These are phyloP conservation scores for Vaccinium corymbosum DNA, from an alignment of 148 eudicot genomes.

Conservation along the genomic window DNA sequence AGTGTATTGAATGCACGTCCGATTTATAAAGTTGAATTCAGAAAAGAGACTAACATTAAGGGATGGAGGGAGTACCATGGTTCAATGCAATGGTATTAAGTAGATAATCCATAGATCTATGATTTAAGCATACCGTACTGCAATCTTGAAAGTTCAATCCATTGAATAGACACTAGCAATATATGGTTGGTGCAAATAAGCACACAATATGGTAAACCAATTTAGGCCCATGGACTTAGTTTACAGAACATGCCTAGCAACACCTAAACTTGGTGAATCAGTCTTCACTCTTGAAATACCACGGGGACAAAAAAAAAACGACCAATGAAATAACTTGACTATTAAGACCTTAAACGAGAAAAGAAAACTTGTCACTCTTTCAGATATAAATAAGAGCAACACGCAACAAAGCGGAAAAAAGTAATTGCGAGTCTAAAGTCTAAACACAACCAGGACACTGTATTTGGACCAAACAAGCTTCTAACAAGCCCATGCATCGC, in stretches of 20 bases:
- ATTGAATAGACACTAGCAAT: not conserved
- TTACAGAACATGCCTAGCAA: not conserved
- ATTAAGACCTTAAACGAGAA: not conserved
- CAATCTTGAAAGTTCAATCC: not conserved
- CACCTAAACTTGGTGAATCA: not conserved
- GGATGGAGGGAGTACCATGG: slow-evolving; percentile 6
- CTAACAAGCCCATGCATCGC: not conserved
- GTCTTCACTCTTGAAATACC: not conserved
- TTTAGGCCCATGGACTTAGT: not conserved
- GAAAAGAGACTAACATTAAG: not conserved
- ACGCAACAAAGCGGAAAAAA: not conserved
- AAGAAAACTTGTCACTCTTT: not conserved
- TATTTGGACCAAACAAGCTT: slow-evolving; percentile 6
- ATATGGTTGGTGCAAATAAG: not conserved
- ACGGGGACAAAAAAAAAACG: too few species aligned
- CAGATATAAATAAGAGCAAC: slow-evolving; percentile 3
- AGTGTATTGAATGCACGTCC: not conserved
- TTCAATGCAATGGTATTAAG: slow-evolving; percentile 5
- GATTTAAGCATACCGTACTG: not conserved
- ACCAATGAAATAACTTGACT: not conserved
- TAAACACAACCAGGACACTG: not conserved
- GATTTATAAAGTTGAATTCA: not conserved
- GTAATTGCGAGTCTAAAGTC: not conserved
- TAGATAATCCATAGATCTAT: slow-evolving; percentile 7
- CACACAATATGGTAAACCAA: not conserved